Conservation (phyloP, 2,329 filamentous ascomycete species). For the Beauveria rudraprayagi region DNA sequence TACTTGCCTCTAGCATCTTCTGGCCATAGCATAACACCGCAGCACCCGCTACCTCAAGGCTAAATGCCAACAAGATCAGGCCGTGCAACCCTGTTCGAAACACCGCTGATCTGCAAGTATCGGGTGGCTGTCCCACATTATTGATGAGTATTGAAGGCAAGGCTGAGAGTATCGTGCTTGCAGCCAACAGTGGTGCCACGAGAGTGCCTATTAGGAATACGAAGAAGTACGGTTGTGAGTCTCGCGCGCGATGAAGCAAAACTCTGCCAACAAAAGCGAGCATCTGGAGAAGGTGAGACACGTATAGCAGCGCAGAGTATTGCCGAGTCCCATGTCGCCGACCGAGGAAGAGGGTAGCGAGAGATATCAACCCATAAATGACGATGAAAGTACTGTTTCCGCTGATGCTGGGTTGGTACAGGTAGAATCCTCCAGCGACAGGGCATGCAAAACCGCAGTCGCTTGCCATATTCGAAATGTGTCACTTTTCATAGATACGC, state of each 20-base stretch:
- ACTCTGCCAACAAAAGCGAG: conserved; percentile 26
- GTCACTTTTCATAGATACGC: background rate
- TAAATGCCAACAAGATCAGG: background rate
- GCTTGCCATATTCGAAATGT: conserved; percentile 23
- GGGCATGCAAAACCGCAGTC: conserved; percentile 30
- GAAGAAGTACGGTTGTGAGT: background rate
- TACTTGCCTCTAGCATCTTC: background rate
- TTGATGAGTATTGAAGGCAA: background rate
- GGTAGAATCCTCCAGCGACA: conserved; percentile 28
- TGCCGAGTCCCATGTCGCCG: conserved; percentile 22
- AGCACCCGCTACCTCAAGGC: background rate
- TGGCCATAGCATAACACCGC: background rate
- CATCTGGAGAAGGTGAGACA: conserved; percentile 18
- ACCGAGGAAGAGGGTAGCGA: conserved; percentile 30
- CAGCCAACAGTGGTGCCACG: background rate
- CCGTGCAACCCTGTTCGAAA: background rate
- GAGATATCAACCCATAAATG: conserved; percentile 32
- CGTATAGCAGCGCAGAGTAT: background rate
- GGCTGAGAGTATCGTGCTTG: background rate
- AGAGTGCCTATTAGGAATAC: background rate
- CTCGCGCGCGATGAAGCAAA: background rate
- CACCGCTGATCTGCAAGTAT: too few relatives aligned
- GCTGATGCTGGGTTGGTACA: conserved; percentile 27
- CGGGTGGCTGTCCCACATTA: too few relatives aligned
- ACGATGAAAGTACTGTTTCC: conserved; percentile 34